Conservation (phyloP, 495 filamentous ascomycete genomes). For the Penicillium longicatenatum region DNA sequence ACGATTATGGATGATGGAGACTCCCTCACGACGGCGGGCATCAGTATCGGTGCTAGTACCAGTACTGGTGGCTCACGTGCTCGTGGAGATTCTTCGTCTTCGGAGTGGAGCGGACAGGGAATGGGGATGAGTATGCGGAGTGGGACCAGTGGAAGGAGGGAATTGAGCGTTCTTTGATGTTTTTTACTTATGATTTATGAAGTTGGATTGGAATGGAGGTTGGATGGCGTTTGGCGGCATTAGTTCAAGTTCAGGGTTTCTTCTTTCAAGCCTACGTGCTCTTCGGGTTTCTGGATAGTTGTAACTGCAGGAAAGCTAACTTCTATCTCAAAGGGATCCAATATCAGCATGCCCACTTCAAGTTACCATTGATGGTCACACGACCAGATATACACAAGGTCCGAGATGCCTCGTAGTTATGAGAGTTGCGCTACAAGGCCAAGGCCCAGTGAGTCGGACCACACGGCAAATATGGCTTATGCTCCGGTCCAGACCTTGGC, state of each 20-base stretch:
- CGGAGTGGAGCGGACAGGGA: slow-evolving; percentile 29
- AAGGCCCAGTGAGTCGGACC: too few relatives aligned
- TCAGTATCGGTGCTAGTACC: slow-evolving; percentile 30
- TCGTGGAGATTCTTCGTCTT: slow-evolving; percentile 30
- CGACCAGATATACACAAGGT: too few relatives aligned
- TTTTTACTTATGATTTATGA: slow-evolving; percentile 3
- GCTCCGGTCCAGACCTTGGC: too few relatives aligned
- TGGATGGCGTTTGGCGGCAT: background rate
- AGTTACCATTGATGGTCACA: too few relatives aligned
- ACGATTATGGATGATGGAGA: slow-evolving; percentile 21
- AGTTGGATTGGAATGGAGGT: background rate
- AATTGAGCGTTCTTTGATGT: slow-evolving; percentile 36
- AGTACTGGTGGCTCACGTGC: slow-evolving; percentile 25
- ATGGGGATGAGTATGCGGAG: slow-evolving; percentile 29
- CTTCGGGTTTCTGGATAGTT: background rate
- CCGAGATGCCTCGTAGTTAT: too few relatives aligned
- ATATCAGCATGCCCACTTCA: too few relatives aligned
- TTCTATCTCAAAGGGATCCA: too few relatives aligned
- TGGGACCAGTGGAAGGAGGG: slow-evolving; percentile 23
- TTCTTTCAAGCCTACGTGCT: background rate
- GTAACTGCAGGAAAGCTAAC: background rate
- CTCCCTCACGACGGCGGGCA: slow-evolving; percentile 30
- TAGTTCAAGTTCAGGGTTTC: background rate
- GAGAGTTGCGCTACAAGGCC: too few relatives aligned
- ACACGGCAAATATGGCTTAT: too few relatives aligned